Conservation (phyloP, 441 rosid genomes). For the Flueggea neowawraea region DNA sequence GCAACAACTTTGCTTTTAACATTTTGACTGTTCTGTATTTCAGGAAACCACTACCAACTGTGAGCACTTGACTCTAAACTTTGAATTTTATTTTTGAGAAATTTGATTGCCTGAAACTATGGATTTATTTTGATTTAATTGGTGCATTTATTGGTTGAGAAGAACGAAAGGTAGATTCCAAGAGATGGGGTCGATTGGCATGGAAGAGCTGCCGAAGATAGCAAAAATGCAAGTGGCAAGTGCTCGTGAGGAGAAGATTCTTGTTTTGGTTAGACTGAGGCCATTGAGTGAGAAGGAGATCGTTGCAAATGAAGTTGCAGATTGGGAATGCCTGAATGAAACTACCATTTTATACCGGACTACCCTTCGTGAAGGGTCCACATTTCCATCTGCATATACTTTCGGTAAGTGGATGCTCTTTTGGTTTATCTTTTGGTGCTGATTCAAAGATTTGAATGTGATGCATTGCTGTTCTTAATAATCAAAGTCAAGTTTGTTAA, state of each 20-base stretch:
- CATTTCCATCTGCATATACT: constrained; percentile 83
- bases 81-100: constrained; percentile 18
- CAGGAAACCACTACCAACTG: constrained; percentile 28
- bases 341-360: constrained; percentile 79
- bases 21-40: constrained; percentile 25
- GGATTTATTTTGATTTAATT: constrained; percentile 21
- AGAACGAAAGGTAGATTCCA: constrained; percentile 20
- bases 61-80: constrained; percentile 16
- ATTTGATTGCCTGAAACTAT: constrained; percentile 12
- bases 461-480: background rate
- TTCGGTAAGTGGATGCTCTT: constrained; percentile 59
- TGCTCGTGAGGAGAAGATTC: constrained; percentile 73
- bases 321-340: constrained; percentile 96
- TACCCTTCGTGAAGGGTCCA: constrained; percentile 91
- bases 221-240: constrained; percentile 54
- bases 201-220: constrained; percentile 63
- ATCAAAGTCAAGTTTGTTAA: background rate
- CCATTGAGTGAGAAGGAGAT: constrained; percentile 94
- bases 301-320: constrained; percentile 63
- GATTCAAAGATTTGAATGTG: constrained; percentile 5
- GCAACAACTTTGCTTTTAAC: constrained; percentile 38
- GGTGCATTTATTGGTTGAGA: constrained; percentile 17
- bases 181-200: constrained; percentile 72
- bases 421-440: constrained; percentile 2
- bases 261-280: constrained; percentile 88